A percentile compares a stretch with the other conserved stretches of the same genome.
Evolutionary conservation across 2,329 filamentous ascomycete genomes (phyloP).

Genomic region (Celoporthe dispersa): DNA sequence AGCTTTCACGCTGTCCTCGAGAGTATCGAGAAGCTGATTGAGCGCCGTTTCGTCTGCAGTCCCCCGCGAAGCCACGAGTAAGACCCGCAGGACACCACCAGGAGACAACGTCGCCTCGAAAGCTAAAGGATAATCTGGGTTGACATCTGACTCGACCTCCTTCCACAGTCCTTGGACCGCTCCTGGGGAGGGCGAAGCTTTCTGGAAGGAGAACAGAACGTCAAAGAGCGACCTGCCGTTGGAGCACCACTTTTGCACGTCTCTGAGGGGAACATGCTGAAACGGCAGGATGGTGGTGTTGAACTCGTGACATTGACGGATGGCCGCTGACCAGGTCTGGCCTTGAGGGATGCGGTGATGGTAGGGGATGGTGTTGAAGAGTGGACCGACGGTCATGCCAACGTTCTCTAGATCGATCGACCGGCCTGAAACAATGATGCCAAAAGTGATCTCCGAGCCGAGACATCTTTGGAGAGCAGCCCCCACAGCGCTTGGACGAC

Average conservation of each 20-base stretch:
- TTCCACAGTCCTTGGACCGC: slow-evolving; percentile 54
- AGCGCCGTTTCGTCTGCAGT: slow-evolving; percentile 41
- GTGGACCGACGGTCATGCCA: slow-evolving; percentile 73
- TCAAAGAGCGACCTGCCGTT: slow-evolving; percentile 71
- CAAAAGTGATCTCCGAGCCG: slow-evolving; percentile 59
- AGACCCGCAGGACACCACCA: slow-evolving; percentile 55
- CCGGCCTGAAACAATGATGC: slow-evolving; percentile 79
- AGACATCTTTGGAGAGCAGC: slow-evolving; percentile 60
- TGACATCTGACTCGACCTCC: slow-evolving; percentile 49
- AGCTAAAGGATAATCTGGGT: slow-evolving; percentile 75
- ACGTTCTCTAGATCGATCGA: slow-evolving; percentile 69
- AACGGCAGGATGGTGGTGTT: slow-evolving; percentile 70
- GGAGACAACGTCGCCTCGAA: slow-evolving; percentile 68
- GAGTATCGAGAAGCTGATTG: slow-evolving; percentile 43
- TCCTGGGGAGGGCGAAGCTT: slow-evolving; percentile 42
- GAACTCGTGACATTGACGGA: slow-evolving; percentile 70
- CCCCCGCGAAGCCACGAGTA: slow-evolving; percentile 60
- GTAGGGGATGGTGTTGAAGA: slow-evolving; percentile 90
- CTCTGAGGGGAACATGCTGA: slow-evolving; percentile 78
- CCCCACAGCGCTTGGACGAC: slow-evolving; percentile 78
- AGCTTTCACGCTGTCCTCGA: slow-evolving; percentile 40
- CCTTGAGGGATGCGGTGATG: slow-evolving; percentile 49
- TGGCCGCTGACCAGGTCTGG: slow-evolving; percentile 63
- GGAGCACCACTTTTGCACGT: slow-evolving; percentile 79
- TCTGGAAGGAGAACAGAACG: slow-evolving; percentile 81